phyloP scores from a whole-genome alignment of 768 basidiomycete genomes.

The Terana coerulea region DNA sequence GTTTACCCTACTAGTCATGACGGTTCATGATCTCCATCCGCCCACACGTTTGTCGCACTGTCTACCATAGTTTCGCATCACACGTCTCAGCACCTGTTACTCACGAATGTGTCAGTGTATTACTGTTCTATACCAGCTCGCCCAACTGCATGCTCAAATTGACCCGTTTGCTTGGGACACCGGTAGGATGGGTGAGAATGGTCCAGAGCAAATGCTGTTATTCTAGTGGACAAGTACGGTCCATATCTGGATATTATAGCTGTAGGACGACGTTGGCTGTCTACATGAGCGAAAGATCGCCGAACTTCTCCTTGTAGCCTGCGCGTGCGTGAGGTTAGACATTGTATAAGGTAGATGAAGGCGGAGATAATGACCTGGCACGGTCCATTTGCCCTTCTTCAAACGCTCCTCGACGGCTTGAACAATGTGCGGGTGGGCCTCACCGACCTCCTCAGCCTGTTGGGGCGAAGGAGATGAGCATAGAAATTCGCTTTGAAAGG shows the following conservation, averaged over 20 bases:
- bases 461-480: neutral
- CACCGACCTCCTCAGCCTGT: conserved; percentile 84
- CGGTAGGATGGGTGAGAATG: no score
- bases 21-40: conserved; percentile 1
- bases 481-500: neutral
- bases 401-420: conserved; percentile 94
- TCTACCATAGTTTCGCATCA: conserved; percentile 4
- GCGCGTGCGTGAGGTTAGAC: conserved; percentile 6
- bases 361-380: conserved; percentile 65
- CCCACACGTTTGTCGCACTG: neutral
- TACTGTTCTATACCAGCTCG: conserved; percentile 1
- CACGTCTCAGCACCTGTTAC: neutral
- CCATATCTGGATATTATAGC: no score
- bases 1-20: conserved; percentile 1
- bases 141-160: neutral
- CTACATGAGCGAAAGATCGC: conserved; percentile 91
- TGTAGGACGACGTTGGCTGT: conserved; percentile 14
- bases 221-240: conserved; percentile 3
- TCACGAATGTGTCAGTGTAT: neutral
- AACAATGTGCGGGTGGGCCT: conserved; percentile 88
- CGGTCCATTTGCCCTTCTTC: conserved; percentile 97
- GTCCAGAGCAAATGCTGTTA: neutral
- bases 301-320: conserved; percentile 97
- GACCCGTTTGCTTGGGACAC: no score
- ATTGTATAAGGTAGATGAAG: neutral